These are phyloP conservation scores for Fusarium brevicatenulatum DNA, from an alignment of 2,329 filamentous ascomycete genomes.

Conservation along the genomic window DNA sequence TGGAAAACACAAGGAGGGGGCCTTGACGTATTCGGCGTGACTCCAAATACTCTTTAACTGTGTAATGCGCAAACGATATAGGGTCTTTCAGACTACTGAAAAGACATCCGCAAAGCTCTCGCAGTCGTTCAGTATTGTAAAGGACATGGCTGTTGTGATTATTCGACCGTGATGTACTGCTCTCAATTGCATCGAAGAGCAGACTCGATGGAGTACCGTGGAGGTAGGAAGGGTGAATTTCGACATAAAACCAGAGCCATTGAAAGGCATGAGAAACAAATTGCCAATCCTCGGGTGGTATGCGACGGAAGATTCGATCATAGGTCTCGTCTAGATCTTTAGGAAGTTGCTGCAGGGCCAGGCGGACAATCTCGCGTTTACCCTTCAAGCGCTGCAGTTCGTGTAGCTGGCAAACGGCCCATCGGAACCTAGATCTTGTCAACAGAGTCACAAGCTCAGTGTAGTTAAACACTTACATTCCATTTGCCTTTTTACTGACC, in stretches of 20 bases:
- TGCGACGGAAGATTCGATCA: accelerated
- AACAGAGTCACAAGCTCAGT: accelerated
- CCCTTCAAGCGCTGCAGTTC: not conserved
- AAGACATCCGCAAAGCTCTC: not conserved
- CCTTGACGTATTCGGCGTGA: accelerated
- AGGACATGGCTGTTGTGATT: accelerated
- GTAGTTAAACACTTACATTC: accelerated
- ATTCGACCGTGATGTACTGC: accelerated
- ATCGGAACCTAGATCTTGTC: not conserved
- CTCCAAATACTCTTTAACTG: not conserved
- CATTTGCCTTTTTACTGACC: accelerated
- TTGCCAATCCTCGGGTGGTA: not conserved
- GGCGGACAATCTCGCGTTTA: accelerated
- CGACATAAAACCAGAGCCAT: not conserved
- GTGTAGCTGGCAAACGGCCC: not conserved
- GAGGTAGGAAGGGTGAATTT: not conserved
- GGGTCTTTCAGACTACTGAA: accelerated
- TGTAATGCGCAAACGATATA: not conserved
- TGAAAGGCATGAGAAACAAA: not conserved
- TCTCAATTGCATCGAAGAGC: accelerated
- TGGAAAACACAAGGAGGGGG: accelerated
- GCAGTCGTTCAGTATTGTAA: not conserved
- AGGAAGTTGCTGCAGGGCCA: accelerated
- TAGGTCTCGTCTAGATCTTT: not conserved
- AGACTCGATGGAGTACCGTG: accelerated